A percentile compares a stretch with the other conserved stretches of the same genome.
phyloP scores from a whole-genome alignment of 1,284 basidiomycete genomes.

The Trichosporon asahii region DNA sequence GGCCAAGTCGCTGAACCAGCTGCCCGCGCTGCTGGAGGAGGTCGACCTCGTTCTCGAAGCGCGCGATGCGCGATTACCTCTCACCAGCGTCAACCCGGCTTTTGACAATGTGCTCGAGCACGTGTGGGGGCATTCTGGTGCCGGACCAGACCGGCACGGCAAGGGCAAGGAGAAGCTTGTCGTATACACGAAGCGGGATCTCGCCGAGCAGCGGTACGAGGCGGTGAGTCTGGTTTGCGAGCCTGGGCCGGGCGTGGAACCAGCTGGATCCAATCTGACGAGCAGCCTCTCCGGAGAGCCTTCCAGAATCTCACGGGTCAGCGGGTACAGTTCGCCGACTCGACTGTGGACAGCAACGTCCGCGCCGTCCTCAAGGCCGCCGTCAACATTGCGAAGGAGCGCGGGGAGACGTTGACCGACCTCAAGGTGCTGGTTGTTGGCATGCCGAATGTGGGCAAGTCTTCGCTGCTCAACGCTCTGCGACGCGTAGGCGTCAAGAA shows the following conservation, averaged over 20 bases:
- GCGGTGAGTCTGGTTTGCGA: slow-evolving; percentile 66
- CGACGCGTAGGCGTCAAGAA: slow-evolving; percentile 81
- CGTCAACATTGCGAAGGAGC: slow-evolving; percentile 25
- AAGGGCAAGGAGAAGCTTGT: slow-evolving; percentile 69
- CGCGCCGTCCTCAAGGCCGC: slow-evolving; percentile 52
- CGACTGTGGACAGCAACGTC: slow-evolving; percentile 53
- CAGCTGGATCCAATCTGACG: neutral
- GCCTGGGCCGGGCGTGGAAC: too few relatives aligned
- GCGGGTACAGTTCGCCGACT: slow-evolving; percentile 56
- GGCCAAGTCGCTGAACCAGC: slow-evolving; percentile 75
- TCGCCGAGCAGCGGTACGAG: slow-evolving; percentile 79
- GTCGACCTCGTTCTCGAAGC: slow-evolving; percentile 93
- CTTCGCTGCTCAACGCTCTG: slow-evolving; percentile 86
- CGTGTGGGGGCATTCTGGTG: slow-evolving; percentile 43
- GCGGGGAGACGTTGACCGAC: slow-evolving; percentile 53
- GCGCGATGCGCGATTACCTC: slow-evolving; percentile 83
- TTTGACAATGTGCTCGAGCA: slow-evolving; percentile 63
- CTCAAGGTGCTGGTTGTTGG: slow-evolving; percentile 86
- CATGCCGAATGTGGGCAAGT: slow-evolving; percentile 99
- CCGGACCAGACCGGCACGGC: slow-evolving; percentile 29
- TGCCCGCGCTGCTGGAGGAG: slow-evolving; percentile 70
- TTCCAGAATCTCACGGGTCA: slow-evolving; percentile 53
- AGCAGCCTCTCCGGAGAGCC: slow-evolving; percentile 52
- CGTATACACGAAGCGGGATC: slow-evolving; percentile 88
- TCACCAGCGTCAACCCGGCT: slow-evolving; percentile 87